Evolutionary conservation across 148 eudicot species (phyloP).

Genomic region (Rhododendron molle): DNA sequence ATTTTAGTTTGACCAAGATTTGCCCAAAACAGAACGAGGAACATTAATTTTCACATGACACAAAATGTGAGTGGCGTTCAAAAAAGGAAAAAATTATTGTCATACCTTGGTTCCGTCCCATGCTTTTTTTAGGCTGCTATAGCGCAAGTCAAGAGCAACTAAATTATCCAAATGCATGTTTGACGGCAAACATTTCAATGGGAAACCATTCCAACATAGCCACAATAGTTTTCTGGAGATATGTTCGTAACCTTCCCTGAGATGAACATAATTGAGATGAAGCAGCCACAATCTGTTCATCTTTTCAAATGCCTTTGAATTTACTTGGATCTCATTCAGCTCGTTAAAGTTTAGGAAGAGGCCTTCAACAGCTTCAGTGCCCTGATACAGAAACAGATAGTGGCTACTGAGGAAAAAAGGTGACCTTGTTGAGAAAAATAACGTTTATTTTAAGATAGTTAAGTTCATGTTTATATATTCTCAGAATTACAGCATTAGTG

Average conservation of each 20-base stretch:
- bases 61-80: not conserved
- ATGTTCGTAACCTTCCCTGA: not conserved
- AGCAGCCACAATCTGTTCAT: not conserved
- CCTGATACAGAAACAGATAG: not conserved
- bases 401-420: not conserved
- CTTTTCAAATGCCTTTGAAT: not conserved
- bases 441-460: too few species aligned
- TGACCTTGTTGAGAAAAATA: not conserved
- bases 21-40: not conserved
- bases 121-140: not conserved
- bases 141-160: not conserved
- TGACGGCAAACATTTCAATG: not conserved
- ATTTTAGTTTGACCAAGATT: not conserved
- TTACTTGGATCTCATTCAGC: not conserved
- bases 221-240: not conserved
- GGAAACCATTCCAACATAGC: not conserved
- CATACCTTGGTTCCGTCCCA: not conserved
- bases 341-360: not conserved
- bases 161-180: not conserved
- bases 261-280: not conserved
- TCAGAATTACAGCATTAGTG: too few species aligned
- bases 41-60: not conserved
- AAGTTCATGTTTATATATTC: too few species aligned
- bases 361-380: not conserved
- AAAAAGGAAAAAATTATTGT: not conserved